phyloP scores from a whole-genome alignment of 2,329 filamentous ascomycete genomes.

The Aureobasidium vineae region DNA sequence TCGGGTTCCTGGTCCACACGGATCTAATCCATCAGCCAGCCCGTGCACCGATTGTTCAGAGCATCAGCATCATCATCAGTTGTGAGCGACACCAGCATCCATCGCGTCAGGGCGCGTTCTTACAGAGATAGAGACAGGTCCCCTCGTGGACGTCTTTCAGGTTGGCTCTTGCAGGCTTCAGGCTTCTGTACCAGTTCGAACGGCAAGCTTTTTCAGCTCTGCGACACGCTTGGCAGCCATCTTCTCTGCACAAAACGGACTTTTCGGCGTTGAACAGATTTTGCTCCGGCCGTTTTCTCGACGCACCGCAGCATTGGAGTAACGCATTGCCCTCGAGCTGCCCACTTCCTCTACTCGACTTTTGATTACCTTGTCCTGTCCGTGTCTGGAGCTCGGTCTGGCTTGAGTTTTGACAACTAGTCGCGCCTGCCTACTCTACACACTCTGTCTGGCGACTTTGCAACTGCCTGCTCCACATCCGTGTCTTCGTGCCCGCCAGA shows the following conservation, averaged over 20 bases:
- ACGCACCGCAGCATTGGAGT: constrained; percentile 17
- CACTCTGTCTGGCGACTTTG: constrained; percentile 25
- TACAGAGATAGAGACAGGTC: constrained; percentile 10
- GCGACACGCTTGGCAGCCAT: constrained; percentile 17
- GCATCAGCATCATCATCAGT: constrained; percentile 11
- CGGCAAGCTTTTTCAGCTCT: constrained; percentile 7
- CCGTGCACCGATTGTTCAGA: constrained; percentile 17
- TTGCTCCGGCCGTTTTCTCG: constrained; percentile 21
- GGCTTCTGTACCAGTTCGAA: background rate
- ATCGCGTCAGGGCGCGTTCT: constrained; percentile 20
- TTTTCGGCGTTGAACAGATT: constrained; percentile 27
- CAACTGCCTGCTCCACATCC: constrained; percentile 22
- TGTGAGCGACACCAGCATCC: constrained; percentile 5
- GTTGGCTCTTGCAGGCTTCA: background rate
- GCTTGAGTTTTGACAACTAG: constrained; percentile 20
- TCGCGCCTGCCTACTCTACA: constrained; percentile 20
- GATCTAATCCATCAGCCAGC: constrained; percentile 23
- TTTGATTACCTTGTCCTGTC: constrained; percentile 21
- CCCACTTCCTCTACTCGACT: constrained; percentile 19
- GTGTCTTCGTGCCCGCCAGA: constrained; percentile 21
- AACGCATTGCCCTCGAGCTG: constrained; percentile 28
- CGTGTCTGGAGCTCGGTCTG: constrained; percentile 19
- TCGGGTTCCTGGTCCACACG: constrained; percentile 25
- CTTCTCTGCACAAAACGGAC: constrained; percentile 11
- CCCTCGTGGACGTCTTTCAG: background rate